Evolutionary conservation across 768 basidiomycete genomes (phyloP), one percentile per base, ranked within the genome.

Genomic region (Boletus rufocinnamomeus): DNA sequence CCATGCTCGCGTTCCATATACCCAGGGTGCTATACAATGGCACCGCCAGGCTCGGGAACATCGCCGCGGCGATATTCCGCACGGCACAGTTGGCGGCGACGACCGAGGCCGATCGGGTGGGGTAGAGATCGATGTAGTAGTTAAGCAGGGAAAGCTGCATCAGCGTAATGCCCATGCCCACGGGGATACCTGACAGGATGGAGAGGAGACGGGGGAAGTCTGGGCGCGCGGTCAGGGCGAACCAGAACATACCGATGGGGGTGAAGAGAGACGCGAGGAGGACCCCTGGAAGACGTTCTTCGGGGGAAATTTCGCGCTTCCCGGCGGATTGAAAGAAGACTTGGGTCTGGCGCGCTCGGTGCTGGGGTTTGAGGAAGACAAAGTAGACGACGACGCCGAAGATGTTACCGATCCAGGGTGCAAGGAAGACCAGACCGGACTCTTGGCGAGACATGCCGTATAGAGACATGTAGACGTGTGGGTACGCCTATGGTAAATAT

Each of bases 101-200:
- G 37, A 69, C 70, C 6, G 69, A 71, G 7, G 70, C 70, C 0
- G 69, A 71, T 25, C 63, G 67, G n/a, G 67, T 63, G 17, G 69
- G 69, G 43, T 71, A 70, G 9, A 70, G 69, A 41, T 70, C 69
- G 43, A 70, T 67, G 60, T 70, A 71, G 47, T 70, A 71, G 40
- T 70, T 70, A 56, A 67, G 53, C 45, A 71, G 28, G 9, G 65
- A 69, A 27, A 71, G 63, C 45, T 71, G 69, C 28, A 71, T 49
- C 3, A 69, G 55, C 34, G 69, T 71, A 69, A 71, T 69, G 11
- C 69, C 69, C 47, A 71, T 64, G 14, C 69, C 69, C 4, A 71
- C 51, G 1, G 69, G 69, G 30, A 71, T 56, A 4, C 69, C 69
- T 0, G 69, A 71, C 44, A 71, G 14, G 16, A 62, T 49, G 13